Evolutionary conservation across 202 grass and related monocot genomes (phyloP).

Genomic region (Musa balbisiana): DNA sequence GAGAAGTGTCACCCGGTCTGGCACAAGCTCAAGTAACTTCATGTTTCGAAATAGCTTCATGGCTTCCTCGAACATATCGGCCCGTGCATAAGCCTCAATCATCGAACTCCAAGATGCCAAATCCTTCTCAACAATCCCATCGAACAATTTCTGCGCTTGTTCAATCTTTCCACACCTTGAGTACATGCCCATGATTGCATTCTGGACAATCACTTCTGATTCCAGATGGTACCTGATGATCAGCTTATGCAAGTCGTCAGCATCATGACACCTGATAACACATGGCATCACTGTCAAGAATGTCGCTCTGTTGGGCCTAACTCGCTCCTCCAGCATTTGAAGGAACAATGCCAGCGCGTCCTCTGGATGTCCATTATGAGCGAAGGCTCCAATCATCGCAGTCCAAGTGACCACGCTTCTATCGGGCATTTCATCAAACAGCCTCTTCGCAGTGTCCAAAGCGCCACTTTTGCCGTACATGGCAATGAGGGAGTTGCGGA

Average conservation of each 20-base stretch:
- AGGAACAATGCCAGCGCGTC: slow-evolving; percentile 15
- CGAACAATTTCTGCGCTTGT: slow-evolving; percentile 13
- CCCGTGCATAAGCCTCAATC: slow-evolving; percentile 21
- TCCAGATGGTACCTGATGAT: slow-evolving; percentile 9
- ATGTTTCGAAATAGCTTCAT: slow-evolving; percentile 20
- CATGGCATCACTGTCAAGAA: slow-evolving; percentile 28
- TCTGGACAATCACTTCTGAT: slow-evolving; percentile 13
- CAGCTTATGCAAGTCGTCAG: slow-evolving; percentile 8
- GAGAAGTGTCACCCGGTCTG: slow-evolving; percentile 19
- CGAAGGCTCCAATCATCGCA: slow-evolving; percentile 10
- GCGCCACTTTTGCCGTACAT: slow-evolving; percentile 17
- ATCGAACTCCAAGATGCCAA: slow-evolving; percentile 25
- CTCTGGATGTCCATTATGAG: slow-evolving; percentile 4
- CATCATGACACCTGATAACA: background rate
- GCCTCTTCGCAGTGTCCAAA: slow-evolving; percentile 3
- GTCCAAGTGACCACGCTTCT: slow-evolving; percentile 25
- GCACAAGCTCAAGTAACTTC: slow-evolving; percentile 11
- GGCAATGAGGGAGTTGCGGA: slow-evolving; percentile 22
- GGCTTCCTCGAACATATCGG: slow-evolving; percentile 10
- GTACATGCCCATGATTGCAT: slow-evolving; percentile 22
- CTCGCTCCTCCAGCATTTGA: slow-evolving; percentile 12
- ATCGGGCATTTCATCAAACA: slow-evolving; percentile 24
- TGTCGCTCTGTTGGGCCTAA: slow-evolving; percentile 26
- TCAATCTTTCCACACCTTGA: slow-evolving; percentile 8
- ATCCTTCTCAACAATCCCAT: slow-evolving; percentile 20